Conservation (phyloP, 345 rosid species). For the Toxicodendron radicans region DNA sequence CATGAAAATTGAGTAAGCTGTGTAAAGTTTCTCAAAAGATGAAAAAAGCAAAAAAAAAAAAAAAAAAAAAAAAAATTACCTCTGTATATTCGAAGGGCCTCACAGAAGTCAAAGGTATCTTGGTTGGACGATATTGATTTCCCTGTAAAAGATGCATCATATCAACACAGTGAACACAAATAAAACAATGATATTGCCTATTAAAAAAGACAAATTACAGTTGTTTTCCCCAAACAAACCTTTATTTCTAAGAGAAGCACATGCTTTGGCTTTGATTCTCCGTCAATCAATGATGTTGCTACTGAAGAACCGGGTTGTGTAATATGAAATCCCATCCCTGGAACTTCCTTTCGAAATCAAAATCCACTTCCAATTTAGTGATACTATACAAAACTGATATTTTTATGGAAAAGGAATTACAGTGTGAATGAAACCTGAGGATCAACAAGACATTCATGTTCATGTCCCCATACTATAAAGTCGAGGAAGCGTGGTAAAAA, state of each 20-base stretch:
- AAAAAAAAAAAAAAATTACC: conserved; percentile 34
- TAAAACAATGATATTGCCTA: conserved; percentile 11
- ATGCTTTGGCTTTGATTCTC: conserved; percentile 98
- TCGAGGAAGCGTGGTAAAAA: conserved; percentile 94
- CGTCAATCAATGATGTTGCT: conserved; percentile 97
- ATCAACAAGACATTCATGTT: conserved; percentile 93
- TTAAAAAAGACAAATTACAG: conserved; percentile 17
- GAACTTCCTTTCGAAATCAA: conserved; percentile 73
- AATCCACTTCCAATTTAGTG: conserved; percentile 35
- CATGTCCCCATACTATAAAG: conserved; percentile 97
- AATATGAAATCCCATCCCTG: conserved; percentile 98
- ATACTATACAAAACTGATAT: conserved; percentile 10
- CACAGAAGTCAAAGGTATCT: conserved; percentile 93
- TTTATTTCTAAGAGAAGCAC: conserved; percentile 95
- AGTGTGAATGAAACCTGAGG: conserved; percentile 64
- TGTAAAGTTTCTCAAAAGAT: conserved; percentile 18
- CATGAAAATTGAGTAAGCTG: conserved; percentile 30
- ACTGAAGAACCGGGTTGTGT: conserved; percentile 99
- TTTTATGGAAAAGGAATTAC: not conserved
- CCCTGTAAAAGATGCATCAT: conserved; percentile 48
- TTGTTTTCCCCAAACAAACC: conserved; percentile 43
- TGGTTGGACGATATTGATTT: conserved; percentile 96
- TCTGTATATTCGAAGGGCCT: conserved; percentile 93
- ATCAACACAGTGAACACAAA: conserved; percentile 19
- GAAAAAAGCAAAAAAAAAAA: not conserved